phyloP scores from a whole-genome alignment of 1,139 yeast species.

The Zygoascus meyerae region DNA sequence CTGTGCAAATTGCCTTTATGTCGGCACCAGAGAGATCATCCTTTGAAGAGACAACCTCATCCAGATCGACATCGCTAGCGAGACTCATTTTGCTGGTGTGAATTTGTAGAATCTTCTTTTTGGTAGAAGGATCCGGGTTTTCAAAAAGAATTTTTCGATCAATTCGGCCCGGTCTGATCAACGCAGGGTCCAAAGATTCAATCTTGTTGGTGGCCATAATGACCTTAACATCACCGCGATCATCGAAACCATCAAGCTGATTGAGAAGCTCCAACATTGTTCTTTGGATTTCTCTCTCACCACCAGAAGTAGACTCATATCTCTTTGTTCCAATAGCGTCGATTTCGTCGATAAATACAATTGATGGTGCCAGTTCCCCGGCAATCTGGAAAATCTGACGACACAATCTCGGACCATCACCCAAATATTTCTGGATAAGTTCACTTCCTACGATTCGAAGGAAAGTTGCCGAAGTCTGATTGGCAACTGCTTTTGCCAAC shows the following conservation, averaged over 20 bases:
- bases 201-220: slow-evolving; percentile 98
- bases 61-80: slow-evolving; percentile 81
- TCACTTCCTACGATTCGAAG: slow-evolving; percentile 96
- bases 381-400: slow-evolving; percentile 96
- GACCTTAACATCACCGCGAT: slow-evolving; percentile 96
- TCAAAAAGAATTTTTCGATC: slow-evolving; percentile 96
- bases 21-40: slow-evolving; percentile 98
- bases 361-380: slow-evolving; percentile 94
- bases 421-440: slow-evolving; percentile 91
- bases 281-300: slow-evolving; percentile 97
- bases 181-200: slow-evolving; percentile 93
- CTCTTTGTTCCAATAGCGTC: slow-evolving; percentile 98
- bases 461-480: slow-evolving; percentile 94
- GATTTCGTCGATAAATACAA: slow-evolving; percentile 96
- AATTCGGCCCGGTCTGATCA: slow-evolving; percentile 97
- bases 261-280: slow-evolving; percentile 96
- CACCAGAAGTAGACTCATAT: slow-evolving; percentile 93
- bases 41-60: slow-evolving; percentile 82
- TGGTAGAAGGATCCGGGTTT: slow-evolving; percentile 89
- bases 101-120: slow-evolving; percentile 86
- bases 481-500: slow-evolving; percentile 97
- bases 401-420: slow-evolving; percentile 95
- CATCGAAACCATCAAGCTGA: slow-evolving; percentile 97
- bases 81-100: slow-evolving; percentile 95
- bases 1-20: slow-evolving; percentile 96